Conservation (phyloP, 1,139 yeast genomes). For the Blastobotrys arbuscula region DNA sequence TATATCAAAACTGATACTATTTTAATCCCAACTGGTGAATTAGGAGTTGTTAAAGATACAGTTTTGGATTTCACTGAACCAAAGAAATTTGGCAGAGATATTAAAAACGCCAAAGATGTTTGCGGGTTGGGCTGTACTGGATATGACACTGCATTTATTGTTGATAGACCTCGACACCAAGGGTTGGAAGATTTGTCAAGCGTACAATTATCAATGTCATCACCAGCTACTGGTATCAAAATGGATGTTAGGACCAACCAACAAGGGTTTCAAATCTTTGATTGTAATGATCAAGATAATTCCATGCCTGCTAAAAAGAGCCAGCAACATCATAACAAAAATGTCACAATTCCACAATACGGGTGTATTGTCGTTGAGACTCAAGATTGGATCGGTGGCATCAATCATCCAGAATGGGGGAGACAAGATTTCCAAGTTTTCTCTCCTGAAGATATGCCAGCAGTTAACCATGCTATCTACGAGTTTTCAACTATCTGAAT, state of each 20-base stretch:
- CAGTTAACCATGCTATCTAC: slow-evolving; percentile 14
- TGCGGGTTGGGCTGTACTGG: slow-evolving; percentile 15
- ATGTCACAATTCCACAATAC: slow-evolving; percentile 10
- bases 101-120: slow-evolving; percentile 10
- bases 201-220: slow-evolving; percentile 7
- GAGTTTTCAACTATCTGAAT: slow-evolving; percentile 11
- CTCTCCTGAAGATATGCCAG: slow-evolving; percentile 11
- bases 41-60: slow-evolving; percentile 10
- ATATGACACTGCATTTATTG: slow-evolving; percentile 15
- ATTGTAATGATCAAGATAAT: slow-evolving; percentile 10
- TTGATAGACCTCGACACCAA: slow-evolving; percentile 10
- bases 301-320: slow-evolving; percentile 12
- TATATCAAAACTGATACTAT: slow-evolving; percentile 13
- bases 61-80: slow-evolving; percentile 13
- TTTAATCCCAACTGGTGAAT: slow-evolving; percentile 16
- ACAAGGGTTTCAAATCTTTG: slow-evolving; percentile 13
- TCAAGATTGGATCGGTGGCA: slow-evolving; percentile 16
- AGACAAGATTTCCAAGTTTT: slow-evolving; percentile 11
- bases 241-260: slow-evolving; percentile 16
- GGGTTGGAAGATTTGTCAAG: not conserved
- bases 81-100: slow-evolving; percentile 14
- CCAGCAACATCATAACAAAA: slow-evolving; percentile 13
- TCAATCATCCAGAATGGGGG: slow-evolving; percentile 15
- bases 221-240: slow-evolving; percentile 13
- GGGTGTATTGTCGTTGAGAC: slow-evolving; percentile 17